Evolutionary conservation across 176 grass and related monocot genomes (phyloP), one percentile per base, ranked within the genome.

Genomic region (Chloris gayana): DNA sequence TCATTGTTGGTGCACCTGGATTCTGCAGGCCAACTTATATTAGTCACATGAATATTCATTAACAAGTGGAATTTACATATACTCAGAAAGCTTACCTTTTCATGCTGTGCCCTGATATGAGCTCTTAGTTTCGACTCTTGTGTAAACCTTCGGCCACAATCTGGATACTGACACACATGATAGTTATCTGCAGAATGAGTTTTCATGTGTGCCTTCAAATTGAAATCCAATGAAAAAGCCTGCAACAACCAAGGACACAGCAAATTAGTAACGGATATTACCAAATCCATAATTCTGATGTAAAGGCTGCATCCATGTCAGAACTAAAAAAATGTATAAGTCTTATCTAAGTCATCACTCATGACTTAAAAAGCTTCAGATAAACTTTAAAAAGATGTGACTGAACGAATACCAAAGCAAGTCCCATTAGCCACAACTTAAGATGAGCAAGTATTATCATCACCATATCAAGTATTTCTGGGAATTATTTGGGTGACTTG

Each of bases 221-320:
- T 98, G 78, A 98, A 98, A 82, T 93, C 92, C 82, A 98, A 91
- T 19, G 96, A 98, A 83, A 98, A 95, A 73, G 96, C 96, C 96
- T 98, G 84, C 63, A 89, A 80, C 84, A 65, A 70, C 62, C 62
- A 84, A n/a, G 27, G 49, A 78, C 39, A 15, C 31, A 67, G 12
- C 30, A 76, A n/a, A 79, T 80, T 64, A 81, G 62, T 17, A 74
- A 51, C 4, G n/a, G 18, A 25, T 74, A 67, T 45, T 38, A 3
- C 7, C 34, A 18, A 49, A 73, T 38, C 30, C 60, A 54, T 59
- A 46, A 32, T 14, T 44, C 45, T 39, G 17, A 82, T 53, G 33
- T 0, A 9, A 75, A 64, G 9, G 44, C 14, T 31, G 9, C 13
- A 27, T 19, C 60, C n/a, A 42, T 51, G 76, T 62, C 65, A 56